Evolutionary conservation across 1,284 basidiomycete species (phyloP), one percentile per base, ranked within the genome.

Genomic region (Malassezia equina): DNA sequence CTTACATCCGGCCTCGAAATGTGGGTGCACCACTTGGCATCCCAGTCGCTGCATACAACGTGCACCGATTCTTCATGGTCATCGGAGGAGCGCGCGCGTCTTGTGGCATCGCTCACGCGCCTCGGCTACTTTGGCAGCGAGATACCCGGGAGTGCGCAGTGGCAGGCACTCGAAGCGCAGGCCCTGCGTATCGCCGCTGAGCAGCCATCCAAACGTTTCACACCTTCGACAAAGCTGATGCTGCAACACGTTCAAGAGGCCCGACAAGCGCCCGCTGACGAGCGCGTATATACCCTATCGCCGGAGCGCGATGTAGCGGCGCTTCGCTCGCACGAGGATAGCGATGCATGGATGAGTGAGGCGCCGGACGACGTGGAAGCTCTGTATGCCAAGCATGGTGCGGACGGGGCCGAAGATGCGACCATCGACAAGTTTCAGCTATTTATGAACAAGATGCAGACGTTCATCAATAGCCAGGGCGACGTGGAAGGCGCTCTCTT

Each of bases 1-100:
- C 59, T 72, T 17, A 59, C 62, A 50, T 60, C 60, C 39, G 70
- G 70, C 6, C 44, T 72, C 12, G 69, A 71, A 24, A 65, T 72
- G 59, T 51, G 51, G 52, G 55, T 29, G 40, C 42, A 24, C n/a
- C 47, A 15, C 6, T 11, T 28, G n/a, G 32, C 24, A 13, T 21
- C 17, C 28, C 42, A n/a, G 48, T 31, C n/a, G 4, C 27, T 24
- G 31, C 7, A 23, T 21, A 13, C 5, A 9, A 24, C 32, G 1
- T 27, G 15, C 13, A 9, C 24, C 8, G 24, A 25, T 17, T 17
- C 9, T 7, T 23, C 32, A 8, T n/a, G 1, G 17, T 19, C 19
- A 15, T 19, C 36, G 17, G 47, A 51, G 3, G 56, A 57, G 51
- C 43, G 57, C 9, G 46, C 61, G 15, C 44, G 31, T 12, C 62